phyloP scores from a whole-genome alignment of 805 yeast genomes.

The Wickerhamiella dianesei region DNA sequence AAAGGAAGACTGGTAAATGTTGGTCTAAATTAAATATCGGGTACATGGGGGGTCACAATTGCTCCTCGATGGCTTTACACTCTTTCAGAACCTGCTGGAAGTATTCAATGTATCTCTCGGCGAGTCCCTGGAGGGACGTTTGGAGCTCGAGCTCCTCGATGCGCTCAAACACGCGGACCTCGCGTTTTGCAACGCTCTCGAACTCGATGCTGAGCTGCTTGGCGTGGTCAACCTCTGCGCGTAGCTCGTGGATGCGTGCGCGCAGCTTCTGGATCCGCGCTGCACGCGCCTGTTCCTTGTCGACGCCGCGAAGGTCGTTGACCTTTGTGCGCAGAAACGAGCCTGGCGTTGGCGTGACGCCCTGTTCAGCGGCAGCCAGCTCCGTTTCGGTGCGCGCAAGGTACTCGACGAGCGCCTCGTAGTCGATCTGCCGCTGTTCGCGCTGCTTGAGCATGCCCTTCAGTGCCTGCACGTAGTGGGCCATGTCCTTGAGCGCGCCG shows the following conservation, averaged over 20 bases:
- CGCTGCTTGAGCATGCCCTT: constrained; percentile 63
- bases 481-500: constrained; percentile 72
- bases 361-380: constrained; percentile 36
- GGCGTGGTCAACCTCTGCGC: constrained; percentile 39
- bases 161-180: constrained; percentile 55
- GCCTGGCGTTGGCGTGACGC: constrained; percentile 27
- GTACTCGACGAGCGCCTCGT: constrained; percentile 74
- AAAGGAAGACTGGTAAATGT: too few species aligned
- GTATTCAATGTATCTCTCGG: constrained; percentile 63
- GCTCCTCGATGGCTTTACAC: constrained; percentile 38
- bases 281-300: constrained; percentile 41
- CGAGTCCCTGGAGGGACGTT: constrained; percentile 52
- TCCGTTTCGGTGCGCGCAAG: constrained; percentile 58
- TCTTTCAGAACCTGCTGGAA: constrained; percentile 53
- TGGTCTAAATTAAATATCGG: not conserved
- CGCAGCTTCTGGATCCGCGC: constrained; percentile 41
- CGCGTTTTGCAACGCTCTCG: constrained; percentile 44
- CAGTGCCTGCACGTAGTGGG: constrained; percentile 58
- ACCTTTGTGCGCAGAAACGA: constrained; percentile 43
- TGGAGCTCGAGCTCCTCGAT: constrained; percentile 70
- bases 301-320: constrained; percentile 50
- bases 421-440: constrained; percentile 83
- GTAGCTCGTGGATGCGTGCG: constrained; percentile 34
- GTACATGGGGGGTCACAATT: constrained; percentile 3
- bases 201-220: constrained; percentile 38